Base-by-base conservation (phyloP, 352 stramenopile species). In the Globisporangium okanoganense region DNA sequence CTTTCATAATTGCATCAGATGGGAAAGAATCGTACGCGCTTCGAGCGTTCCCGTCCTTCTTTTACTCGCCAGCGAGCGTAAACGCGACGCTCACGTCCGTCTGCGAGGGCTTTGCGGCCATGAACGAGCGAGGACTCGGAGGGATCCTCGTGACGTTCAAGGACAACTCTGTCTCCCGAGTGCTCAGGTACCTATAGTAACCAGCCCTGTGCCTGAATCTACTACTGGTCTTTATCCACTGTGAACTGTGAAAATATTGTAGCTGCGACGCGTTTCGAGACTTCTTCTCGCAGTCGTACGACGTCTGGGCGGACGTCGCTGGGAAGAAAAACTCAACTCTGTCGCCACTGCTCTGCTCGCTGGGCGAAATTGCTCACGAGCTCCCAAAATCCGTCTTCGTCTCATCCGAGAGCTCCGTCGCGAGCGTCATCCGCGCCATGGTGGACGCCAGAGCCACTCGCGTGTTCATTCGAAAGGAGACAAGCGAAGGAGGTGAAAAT, bases 401-500 rank as follows among this genome's bases (percentile, higher is more conserved):
- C 5, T 58, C 47, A 18, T 43, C 62, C n/a, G 68, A 83, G 8
- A 61, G 66, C 18, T 86, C 79, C 2, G 61, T 88, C 20, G 77
- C 75, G 1, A 67, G 61, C 45, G 70, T 75, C n/a, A 61, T 89
- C 47, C 55, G 70, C 5, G 61, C 59, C 12, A 89, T 91, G 77
- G 51, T 79, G 3, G 47, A 72, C 35, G 67, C 70, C 10, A 66
- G 53, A 10, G 61, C 61, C 9, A 71, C 61, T 3, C 76, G 76
- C 10, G 64, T 82, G 16, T 62, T 75, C 25, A 78, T 85, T 49
- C 64, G 52, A 14, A 51, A 56, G n/a, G 43, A 49, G 38, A 18
- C 38, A 22, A 44, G 38, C 16, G 38, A 44, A 8, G 38, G 16
- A 22, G 16, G 62, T n/a, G 13, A n/a, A 6, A 73, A 41, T 48